Evolutionary conservation across 2,329 filamentous ascomycete genomes (phyloP), one percentile per base, ranked within the genome.

Genomic region (Eutypa lata): DNA sequence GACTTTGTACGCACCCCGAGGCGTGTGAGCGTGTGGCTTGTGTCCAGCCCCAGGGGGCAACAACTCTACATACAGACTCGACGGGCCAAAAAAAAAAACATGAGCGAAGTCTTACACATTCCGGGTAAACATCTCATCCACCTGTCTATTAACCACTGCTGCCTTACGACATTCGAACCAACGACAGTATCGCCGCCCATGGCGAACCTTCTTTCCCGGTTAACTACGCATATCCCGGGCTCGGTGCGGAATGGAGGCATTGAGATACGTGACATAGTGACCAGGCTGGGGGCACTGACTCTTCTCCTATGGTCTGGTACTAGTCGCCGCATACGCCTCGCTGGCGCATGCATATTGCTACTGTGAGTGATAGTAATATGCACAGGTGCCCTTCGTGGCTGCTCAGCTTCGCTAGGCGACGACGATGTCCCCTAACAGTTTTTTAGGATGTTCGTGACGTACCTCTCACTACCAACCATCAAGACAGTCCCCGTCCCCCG

Each of bases 311-410:
- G 71, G 71, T 57, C 61, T 16, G 62, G 61, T 53, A 72, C 65
- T 2, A 68, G 65, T 14, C 65, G 68, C 38, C 68, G 71, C 8
- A 69, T 72, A 59, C 65, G 66, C 42, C 44, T 69, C 8, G 53
- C 62, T 16, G 61, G 61, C 37, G 59, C 57, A 4, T 55, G 70
- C 22, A 38, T 70, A 14, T n/a, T 71, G n/a, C 54, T 73, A 46
- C 48, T 68, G 67, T 71, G 60, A 57, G 68, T 57, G 7, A 52
- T 14, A 16, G n/a, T 6, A 38, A 38, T 28, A 44, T 52, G 16
- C 31, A 14, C 14, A 47, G 6, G 26, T 22, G 2, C n/a, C 22
- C 44, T 47, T 28, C 22, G 16, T 16, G 4, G 3, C 19, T 28
- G 16, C 13, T 22, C 21, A 16, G 26, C 22, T 38, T 22, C 14